Conservation (phyloP, 1,284 basidiomycete species). For the Mrakiaceae sp. region DNA sequence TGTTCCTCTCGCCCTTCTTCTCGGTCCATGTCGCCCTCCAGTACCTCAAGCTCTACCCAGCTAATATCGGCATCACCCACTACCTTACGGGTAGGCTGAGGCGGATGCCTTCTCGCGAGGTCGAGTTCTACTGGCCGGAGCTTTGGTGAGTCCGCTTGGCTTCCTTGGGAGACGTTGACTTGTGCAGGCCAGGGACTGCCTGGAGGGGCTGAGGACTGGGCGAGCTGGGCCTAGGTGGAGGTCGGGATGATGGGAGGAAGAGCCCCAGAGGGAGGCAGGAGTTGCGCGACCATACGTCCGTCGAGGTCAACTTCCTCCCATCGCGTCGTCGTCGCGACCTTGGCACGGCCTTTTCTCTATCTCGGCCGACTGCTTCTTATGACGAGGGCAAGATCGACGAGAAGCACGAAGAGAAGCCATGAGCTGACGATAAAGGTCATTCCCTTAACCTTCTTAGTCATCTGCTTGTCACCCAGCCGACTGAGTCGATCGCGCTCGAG, state of each 20-base stretch:
- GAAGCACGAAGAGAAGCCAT: background rate
- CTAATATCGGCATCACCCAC: slow-evolving; percentile 92
- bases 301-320: no score
- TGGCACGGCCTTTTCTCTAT: no score
- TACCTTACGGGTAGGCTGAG: slow-evolving; percentile 77
- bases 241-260: background rate
- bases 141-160: slow-evolving; percentile 53
- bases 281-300: no score
- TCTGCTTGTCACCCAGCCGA: slow-evolving; percentile 78
- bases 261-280: background rate
- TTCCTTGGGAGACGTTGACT: background rate
- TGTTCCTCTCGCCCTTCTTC: slow-evolving; percentile 85
- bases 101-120: slow-evolving; percentile 62
- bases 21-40: slow-evolving; percentile 80
- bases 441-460: slow-evolving; percentile 46
- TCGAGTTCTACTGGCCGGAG: slow-evolving; percentile 93
- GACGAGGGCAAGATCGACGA: no score
- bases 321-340: no score
- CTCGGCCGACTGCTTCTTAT: no score
- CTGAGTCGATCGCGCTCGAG: slow-evolving; percentile 79
- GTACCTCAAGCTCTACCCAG: slow-evolving; percentile 76
- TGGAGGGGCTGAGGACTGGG: background rate
- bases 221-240: background rate
- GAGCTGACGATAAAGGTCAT: background rate
- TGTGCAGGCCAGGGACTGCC: slow-evolving; percentile 19